Conservation (phyloP, 768 basidiomycete genomes). For the Suillus paluster region DNA sequence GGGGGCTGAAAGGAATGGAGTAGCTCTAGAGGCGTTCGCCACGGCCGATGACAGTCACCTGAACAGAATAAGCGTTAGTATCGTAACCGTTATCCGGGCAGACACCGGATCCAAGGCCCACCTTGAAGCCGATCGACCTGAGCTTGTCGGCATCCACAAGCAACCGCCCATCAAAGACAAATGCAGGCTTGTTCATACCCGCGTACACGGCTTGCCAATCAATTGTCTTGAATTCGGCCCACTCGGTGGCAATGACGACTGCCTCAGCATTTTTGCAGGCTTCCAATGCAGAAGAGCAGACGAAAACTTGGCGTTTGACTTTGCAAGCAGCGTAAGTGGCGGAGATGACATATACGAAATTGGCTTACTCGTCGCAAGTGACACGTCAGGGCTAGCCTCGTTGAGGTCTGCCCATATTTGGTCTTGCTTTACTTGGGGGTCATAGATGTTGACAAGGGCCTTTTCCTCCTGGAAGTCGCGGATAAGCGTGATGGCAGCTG, state of each 20-base stretch:
- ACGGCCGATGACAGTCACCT: conserved; percentile 67
- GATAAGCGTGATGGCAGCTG: conserved; percentile 92
- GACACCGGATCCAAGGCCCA: conserved; percentile 28
- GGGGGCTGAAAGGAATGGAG: neutral
- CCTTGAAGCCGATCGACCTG: conserved; percentile 89
- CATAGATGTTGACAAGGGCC: conserved; percentile 87
- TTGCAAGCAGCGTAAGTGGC: conserved; percentile 2
- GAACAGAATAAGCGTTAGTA: conserved; percentile 12
- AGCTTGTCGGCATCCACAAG: conserved; percentile 83
- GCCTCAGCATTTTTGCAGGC: conserved; percentile 91
- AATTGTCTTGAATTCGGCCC: conserved; percentile 94
- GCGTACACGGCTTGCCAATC: conserved; percentile 88
- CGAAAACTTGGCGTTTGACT: conserved; percentile 91
- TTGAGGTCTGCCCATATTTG: conserved; percentile 88
- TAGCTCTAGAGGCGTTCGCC: conserved; percentile 44
- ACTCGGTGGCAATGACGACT: conserved; percentile 95
- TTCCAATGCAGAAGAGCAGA: conserved; percentile 77
- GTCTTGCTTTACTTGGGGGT: conserved; percentile 82
- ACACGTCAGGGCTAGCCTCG: conserved; percentile 66
- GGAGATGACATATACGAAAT: conserved; percentile 1
- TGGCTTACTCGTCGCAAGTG: conserved; percentile 70
- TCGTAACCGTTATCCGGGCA: neutral
- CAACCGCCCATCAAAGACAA: conserved; percentile 92
- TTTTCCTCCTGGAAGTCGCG: conserved; percentile 91
- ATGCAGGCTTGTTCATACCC: conserved; percentile 97